A percentile compares a stretch with the other conserved stretches of the same genome.
These are phyloP conservation scores for Solanum chiquidenum DNA, from an alignment of 257 asterid genomes.

Conservation along the genomic window DNA sequence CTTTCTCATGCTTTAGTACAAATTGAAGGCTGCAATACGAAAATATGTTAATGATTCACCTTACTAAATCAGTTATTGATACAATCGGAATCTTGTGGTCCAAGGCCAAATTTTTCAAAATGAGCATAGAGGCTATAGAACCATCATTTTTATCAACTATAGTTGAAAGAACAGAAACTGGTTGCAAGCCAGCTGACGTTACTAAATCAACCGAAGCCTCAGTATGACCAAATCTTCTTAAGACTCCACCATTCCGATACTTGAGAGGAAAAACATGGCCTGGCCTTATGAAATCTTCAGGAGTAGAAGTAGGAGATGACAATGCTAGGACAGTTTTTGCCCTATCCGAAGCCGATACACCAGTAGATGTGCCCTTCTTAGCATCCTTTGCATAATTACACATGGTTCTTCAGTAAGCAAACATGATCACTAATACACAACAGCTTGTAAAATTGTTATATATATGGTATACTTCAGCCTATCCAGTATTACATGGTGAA, in stretches of 20 bases:
- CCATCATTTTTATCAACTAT: slow-evolving; percentile 56
- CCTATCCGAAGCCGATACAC: slow-evolving; percentile 77
- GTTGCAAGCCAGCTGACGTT: slow-evolving; percentile 42
- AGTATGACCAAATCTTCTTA: slow-evolving; percentile 70
- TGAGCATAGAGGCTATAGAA: slow-evolving; percentile 41
- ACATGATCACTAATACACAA: not conserved
- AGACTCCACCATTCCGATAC: slow-evolving; percentile 71
- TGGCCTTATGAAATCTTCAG: slow-evolving; percentile 69
- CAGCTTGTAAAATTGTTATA: not conserved
- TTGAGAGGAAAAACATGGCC: slow-evolving; percentile 86
- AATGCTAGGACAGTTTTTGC: slow-evolving; percentile 64
- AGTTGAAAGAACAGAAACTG: slow-evolving; percentile 58
- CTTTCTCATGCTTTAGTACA: not conserved
- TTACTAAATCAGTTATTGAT: slow-evolving; percentile 68
- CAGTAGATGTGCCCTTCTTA: slow-evolving; percentile 53
- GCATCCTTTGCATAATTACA: slow-evolving; percentile 43
- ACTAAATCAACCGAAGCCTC: slow-evolving; percentile 81
- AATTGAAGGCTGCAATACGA: not conserved
- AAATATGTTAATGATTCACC: slow-evolving; percentile 15
- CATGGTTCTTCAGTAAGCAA: not conserved
- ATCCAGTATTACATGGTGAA: not conserved
- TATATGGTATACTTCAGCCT: not conserved
- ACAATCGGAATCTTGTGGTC: slow-evolving; percentile 49
- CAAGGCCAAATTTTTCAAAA: slow-evolving; percentile 37
- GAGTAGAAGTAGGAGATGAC: slow-evolving; percentile 49